Base-by-base conservation (phyloP, 1,139 yeast genomes). In the Kodamaea sp. region DNA sequence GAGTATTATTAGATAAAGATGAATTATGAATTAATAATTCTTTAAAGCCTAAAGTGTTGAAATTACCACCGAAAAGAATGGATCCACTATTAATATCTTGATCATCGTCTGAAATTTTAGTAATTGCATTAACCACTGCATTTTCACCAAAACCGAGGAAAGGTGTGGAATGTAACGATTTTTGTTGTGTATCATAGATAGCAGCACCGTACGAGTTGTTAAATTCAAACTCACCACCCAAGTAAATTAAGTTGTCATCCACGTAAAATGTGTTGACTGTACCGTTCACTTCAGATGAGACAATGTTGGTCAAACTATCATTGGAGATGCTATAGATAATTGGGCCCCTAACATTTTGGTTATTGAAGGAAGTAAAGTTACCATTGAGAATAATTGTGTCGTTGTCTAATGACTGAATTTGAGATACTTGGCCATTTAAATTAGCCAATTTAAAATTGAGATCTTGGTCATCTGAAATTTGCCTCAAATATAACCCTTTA, bases 51-150 rank as follows among this genome's bases (percentile, higher is more conserved):
- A 89, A 66, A 6, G 81, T 74, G 43, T 70, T 53, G 55, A 92
- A 89, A 5, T 63, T 48, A 12, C 98, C 98, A 3, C 95, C 95
- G 63, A 89, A 92, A 11, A 92, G 57, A 9, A 92, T 70, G 40
- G 78, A 72, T 6, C 72, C 74, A 11, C 46, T 35, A 15, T 34
- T 36, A 33, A 44, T 45, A 24, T 43, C 35, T 27, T 46, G 46
- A 12, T 54, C 49, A 23, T 40, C 40, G 33, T 50, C 43, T 28
- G 71, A 68, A 24, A 78, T 57, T 41, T 73, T 71, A 1, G 78
- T 49, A 29, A 92, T 89, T n/a, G 94, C 70, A 46, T 81, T 79
- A 15, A 92, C 74, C 1, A 55, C 48, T 0, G 92, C 69, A 41
- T 76, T 69, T 32, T 70, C 54, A 7, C 82, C 82, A 57, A 92